Base-by-base conservation (phyloP, 495 filamentous ascomycete genomes). In the Annulohypoxylon moriforme region DNA sequence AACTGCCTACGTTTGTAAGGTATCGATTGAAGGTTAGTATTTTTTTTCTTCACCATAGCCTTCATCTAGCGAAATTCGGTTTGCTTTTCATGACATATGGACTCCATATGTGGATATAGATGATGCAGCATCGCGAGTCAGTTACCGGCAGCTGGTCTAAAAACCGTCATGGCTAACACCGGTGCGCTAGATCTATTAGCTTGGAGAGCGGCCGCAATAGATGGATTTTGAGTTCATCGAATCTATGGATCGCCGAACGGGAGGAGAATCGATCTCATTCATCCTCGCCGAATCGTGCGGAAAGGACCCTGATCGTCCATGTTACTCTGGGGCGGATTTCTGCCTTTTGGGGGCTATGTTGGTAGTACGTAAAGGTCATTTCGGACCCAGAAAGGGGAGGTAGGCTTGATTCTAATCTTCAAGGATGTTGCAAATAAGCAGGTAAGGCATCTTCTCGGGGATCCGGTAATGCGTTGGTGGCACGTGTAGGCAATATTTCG, bases 111-210 rank as follows among this genome's bases (percentile, higher is more conserved):
- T 44, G 44, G 46, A 14, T n/a, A 34, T 31, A 22, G 25, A 49
- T n/a, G 9, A 55, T 57, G 61, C 29, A 36, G 13, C 36, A 44
- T 25, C 18, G 42, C 68, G 68, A 67, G 68, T 71, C 63, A 62
- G 57, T 71, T 22, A 9, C 2, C 14, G 22, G 34, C n/a, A 24
- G 25, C 40, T 18, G 38, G 50, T 27, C 22, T 7, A 44, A 33
- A 33, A 58, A 36, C 11, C 44, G 57, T 57, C 55, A 11, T 56
- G 36, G 57, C 56, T 66, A 62, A 65, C 50, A 24, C 24, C 55
- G 40, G 57, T 13, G 57, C 62, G 34, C 50, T 58, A 67, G 50
- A 52, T 29, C 27, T 67, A 25, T 36, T 58, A 67, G 57, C 27
- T 58, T 33, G 10, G 31, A 53, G 60, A 64, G 55, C 27, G 25